A percentile compares a stretch with the other conserved stretches of the same genome.
Conservation (phyloP, 1,284 basidiomycete genomes). For the Thecaphora thlaspeos region DNA sequence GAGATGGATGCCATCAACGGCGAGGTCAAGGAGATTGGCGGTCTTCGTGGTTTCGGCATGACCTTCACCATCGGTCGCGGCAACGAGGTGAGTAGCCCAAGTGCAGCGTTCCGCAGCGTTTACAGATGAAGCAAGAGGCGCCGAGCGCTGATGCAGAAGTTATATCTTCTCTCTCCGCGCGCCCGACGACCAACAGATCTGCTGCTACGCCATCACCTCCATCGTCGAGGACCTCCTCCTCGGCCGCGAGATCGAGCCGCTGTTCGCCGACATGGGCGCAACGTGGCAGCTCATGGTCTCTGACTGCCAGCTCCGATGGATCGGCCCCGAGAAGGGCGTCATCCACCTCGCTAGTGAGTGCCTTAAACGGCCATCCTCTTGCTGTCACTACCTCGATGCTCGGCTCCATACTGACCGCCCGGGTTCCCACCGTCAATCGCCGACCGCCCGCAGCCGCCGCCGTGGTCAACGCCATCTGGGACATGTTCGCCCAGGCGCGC, state of each 20-base stretch:
- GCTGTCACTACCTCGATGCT: too few species aligned
- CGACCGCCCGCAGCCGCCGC: conserved; percentile 62
- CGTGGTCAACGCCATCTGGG: conserved; percentile 67
- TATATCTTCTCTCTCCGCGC: neutral
- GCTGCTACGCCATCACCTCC: conserved; percentile 55
- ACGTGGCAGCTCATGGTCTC: conserved; percentile 39
- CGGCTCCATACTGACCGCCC: too few species aligned
- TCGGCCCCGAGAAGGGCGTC: conserved; percentile 80
- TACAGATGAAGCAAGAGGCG: too few species aligned
- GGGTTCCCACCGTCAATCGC: too few species aligned
- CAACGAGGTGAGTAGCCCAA: conserved; percentile 68
- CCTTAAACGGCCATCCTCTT: too few species aligned
- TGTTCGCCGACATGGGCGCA: conserved; percentile 76
- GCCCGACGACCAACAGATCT: too few species aligned
- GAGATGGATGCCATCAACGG: conserved; percentile 33
- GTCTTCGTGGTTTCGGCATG: conserved; percentile 64
- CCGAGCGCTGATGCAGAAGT: too few species aligned
- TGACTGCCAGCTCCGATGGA: conserved; percentile 43
- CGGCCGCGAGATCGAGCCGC: conserved; percentile 76
- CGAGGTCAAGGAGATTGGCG: conserved; percentile 30
- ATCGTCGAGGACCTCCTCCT: conserved; percentile 70
- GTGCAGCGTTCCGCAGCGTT: too few species aligned
- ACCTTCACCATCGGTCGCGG: conserved; percentile 45
- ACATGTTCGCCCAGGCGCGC: conserved; percentile 74
- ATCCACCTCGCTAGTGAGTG: conserved; percentile 71